Evolutionary conservation across 148 eudicot species (phyloP).

Genomic region (Rheum nobile): DNA sequence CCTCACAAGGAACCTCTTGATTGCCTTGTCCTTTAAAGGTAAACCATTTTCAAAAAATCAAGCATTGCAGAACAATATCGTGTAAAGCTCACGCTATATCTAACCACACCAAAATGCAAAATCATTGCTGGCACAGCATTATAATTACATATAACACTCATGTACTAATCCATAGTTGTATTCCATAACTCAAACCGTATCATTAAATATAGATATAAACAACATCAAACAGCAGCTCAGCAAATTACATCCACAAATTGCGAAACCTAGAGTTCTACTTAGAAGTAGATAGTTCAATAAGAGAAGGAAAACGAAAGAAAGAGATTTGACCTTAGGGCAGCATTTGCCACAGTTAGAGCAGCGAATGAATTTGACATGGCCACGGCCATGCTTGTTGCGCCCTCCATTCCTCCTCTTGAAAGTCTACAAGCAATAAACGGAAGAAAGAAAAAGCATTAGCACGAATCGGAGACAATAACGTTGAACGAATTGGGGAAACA

Average conservation of each 20-base stretch:
- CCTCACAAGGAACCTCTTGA: conserved; percentile 41
- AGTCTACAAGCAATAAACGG: conserved; percentile 10
- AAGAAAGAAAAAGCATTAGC: neutral
- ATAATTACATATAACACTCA: too few species aligned
- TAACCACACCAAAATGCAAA: neutral
- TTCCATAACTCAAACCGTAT: neutral
- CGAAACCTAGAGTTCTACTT: neutral
- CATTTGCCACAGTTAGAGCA: conserved; percentile 30
- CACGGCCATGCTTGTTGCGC: conserved; percentile 31
- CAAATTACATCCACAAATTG: neutral
- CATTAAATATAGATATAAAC: too few species aligned
- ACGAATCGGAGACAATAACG: neutral
- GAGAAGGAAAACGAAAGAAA: neutral
- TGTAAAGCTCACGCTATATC: too few species aligned
- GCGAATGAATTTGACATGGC: conserved; percentile 24
- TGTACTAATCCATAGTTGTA: neutral
- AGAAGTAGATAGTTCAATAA: neutral
- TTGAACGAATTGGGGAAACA: neutral
- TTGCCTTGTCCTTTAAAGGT: conserved; percentile 27
- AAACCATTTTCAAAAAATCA: neutral
- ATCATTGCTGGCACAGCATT: too few species aligned
- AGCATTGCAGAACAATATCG: neutral
- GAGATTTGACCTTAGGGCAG: conserved; percentile 12
- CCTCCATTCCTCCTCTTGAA: conserved; percentile 37
- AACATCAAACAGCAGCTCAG: neutral